Evolutionary conservation across 345 rosid genomes (phyloP), one percentile per base, ranked within the genome.

Genomic region (Citrus unshiu): DNA sequence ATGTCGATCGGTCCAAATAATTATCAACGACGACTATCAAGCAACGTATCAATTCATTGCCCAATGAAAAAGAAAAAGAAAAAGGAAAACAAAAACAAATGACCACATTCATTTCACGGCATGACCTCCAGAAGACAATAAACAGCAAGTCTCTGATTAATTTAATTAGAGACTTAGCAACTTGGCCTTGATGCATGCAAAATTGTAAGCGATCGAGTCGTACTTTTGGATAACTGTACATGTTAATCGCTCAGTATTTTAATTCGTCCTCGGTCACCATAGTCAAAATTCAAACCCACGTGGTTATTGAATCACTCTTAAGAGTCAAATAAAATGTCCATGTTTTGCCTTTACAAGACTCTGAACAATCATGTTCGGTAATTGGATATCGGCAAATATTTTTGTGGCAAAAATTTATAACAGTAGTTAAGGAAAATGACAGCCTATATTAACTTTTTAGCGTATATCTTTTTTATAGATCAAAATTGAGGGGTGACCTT

Each of bases 201-300:
- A 46, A 12, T 46, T 12, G 51, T 46, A 12, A 43, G 51, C 51
- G 51, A 43, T 43, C 51, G 3, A 43, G 51, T 43, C 78, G 0
- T 73, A 40, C 16, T 27, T 9, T 39, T 62, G 21, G 58, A 75
- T 24, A 5, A 51, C 6, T 51, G 49, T 46, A 46, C 51, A 37
- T 13, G 59, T 57, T 40, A 7, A 39, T 46, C 6, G 25, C n/a
- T 14, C 7, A 7, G 27, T 14, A 27, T 70, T 29, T 70, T 1
- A 22, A 29, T 39, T 24, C 2, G 5, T 2, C 30, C 30, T 74
- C 13, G n/a, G 39, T 14, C 34, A 1, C 19, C 0, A 30, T 13
- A 51, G 71, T 75, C 78, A 64, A 75, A 30, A 35, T 75, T 75
- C 78, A 75, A 75, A 75, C 39, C 16, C 77, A 64, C 78, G 32